phyloP scores from a whole-genome alignment of 2,329 filamentous ascomycete genomes.

The Emmonsia crescens region DNA sequence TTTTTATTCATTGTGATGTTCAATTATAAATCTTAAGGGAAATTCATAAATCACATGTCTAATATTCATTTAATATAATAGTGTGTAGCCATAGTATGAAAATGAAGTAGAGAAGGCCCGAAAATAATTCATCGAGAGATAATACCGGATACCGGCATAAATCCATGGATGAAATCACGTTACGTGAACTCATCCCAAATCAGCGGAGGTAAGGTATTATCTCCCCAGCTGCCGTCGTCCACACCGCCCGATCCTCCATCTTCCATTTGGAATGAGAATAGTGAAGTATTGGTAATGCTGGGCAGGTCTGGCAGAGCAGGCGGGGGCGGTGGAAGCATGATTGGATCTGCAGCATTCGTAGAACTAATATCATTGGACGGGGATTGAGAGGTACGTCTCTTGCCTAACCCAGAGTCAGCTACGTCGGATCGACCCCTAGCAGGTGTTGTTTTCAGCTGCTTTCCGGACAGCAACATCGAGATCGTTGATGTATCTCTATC shows the following conservation, averaged over 20 bases:
- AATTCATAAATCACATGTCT: background rate
- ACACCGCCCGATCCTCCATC: conserved; percentile 17
- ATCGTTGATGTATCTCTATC: background rate
- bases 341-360: conserved; percentile 17
- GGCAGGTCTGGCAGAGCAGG: conserved; percentile 15
- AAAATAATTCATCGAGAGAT: background rate
- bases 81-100: background rate
- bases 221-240: conserved; percentile 21
- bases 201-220: conserved; percentile 32
- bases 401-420: background rate
- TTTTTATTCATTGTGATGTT: no score
- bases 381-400: background rate
- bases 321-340: conserved; percentile 22
- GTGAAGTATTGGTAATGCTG: conserved; percentile 5
- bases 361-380: background rate
- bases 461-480: background rate
- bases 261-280: conserved; percentile 25
- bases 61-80: background rate
- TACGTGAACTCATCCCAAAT: conserved; percentile 29
- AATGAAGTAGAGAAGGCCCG: background rate
- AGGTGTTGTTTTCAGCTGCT: background rate
- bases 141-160: background rate
- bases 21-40: no score
- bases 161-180: background rate
- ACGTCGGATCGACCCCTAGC: background rate